Evolutionary conservation across 2,329 filamentous ascomycete genomes (phyloP), one percentile per base, ranked within the genome.

Genomic region (Colletotrichum sp.): DNA sequence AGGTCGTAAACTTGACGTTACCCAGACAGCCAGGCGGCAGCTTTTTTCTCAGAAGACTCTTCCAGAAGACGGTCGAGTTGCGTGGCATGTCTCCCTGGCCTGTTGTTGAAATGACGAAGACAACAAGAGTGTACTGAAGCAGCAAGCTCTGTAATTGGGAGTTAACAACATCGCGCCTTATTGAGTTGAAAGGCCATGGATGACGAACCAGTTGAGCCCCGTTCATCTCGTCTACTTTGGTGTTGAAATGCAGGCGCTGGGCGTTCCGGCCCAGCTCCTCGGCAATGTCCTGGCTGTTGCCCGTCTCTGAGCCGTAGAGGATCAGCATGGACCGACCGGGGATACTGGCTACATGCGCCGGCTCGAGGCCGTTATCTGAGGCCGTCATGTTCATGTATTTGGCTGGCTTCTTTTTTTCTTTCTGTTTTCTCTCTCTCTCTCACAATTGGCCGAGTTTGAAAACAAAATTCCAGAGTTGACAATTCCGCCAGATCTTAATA

Each of bases 261-360:
- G 92, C 90, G 78, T 95, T 85, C 55, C 93, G 89, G 52, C 93
- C 95, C 77, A 99, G 87, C 83, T 98, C 95, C 81, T 95, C 93
- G 24, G 97, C 96, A 78, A 96, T 92, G 85, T 99, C 96, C 84
- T 98, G 95, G 71, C 95, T 94, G 82, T 97, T 98, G 72, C 97
- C 97, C 26, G 96, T 99, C 87, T 99, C 97, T 52, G 96, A 98
- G 71, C 95, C 97, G 85, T 98, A 99, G 38, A 98, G 90, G 74
- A 99, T 89, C 79, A 98, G 90, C 66, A 90, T 84, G 74, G 85
- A 86, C 79, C 90, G 84, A 78, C 78, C 74, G 16, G 79, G 77
- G 8, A 84, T 65, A 67, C 78, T 78, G 58, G 81, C 79, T 79
- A 83, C 67, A 66, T 69, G 68, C 61, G 69, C 72, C 63, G 75